Evolutionary conservation across 306 rosid species (phyloP).

Genomic region (Quercus dentata): DNA sequence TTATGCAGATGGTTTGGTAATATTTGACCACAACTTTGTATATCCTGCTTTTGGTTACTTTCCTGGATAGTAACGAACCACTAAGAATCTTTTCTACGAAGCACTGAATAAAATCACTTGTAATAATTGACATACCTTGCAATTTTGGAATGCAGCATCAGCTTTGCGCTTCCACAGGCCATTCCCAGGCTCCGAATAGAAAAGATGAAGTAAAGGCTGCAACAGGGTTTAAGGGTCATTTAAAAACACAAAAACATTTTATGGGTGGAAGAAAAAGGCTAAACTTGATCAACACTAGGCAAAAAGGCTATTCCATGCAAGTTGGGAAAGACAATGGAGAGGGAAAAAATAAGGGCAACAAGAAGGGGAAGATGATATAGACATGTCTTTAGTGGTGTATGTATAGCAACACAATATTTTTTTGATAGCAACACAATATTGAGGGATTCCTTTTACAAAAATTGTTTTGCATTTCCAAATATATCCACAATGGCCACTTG

Average conservation of each 20-base stretch:
- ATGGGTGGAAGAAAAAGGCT: not conserved
- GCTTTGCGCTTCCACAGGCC: conserved; percentile 96
- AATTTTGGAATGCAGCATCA: conserved; percentile 64
- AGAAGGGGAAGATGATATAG: not conserved
- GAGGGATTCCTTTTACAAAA: not conserved
- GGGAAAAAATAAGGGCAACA: not conserved
- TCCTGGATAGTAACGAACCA: too few species aligned
- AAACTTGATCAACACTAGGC: not conserved
- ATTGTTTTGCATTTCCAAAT: not conserved
- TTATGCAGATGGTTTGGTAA: too few species aligned
- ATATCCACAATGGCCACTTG: not conserved
- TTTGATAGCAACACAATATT: too few species aligned
- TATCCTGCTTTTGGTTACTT: too few species aligned
- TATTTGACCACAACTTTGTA: too few species aligned
- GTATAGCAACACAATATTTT: too few species aligned
- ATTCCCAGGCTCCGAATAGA: conserved; percentile 79
- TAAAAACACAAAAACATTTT: conserved; percentile 9
- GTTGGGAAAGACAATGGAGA: not conserved
- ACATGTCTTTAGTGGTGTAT: too few species aligned
- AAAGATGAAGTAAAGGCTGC: conserved; percentile 85
- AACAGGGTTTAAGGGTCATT: conserved; percentile 18
- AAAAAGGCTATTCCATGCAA: conserved; percentile 8
- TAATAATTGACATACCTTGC: conserved; percentile 55
- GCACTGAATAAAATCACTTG: conserved; percentile 1
- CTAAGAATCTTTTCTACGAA: not conserved